phyloP scores from a whole-genome alignment of 495 filamentous ascomycete genomes.

The Aspergillus diversus region DNA sequence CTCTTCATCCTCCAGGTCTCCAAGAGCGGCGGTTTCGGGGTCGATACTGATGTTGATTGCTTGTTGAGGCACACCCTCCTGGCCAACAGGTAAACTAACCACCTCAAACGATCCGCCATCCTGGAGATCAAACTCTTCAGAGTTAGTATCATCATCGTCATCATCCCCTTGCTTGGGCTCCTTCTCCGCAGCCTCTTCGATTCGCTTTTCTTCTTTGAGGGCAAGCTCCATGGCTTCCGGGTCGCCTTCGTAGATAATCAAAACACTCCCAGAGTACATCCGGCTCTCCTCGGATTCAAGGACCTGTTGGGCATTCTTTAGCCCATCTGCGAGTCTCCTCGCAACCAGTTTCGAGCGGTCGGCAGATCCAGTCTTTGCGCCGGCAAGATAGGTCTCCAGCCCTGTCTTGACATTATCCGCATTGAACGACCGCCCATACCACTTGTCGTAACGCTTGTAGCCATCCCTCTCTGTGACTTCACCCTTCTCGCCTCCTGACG shows the following conservation, averaged over 20 bases:
- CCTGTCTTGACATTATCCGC: conserved; percentile 71
- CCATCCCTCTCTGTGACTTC: conserved; percentile 52
- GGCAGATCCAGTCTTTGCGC: conserved; percentile 56
- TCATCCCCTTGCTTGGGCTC: conserved; percentile 36
- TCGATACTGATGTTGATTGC: conserved; percentile 48
- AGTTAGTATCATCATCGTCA: conserved; percentile 47
- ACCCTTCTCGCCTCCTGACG: conserved; percentile 38
- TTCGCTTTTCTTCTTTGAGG: conserved; percentile 62
- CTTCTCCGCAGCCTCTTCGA: conserved; percentile 24
- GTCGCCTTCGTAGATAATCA: conserved; percentile 94
- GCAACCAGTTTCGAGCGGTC: conserved; percentile 61
- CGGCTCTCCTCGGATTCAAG: conserved; percentile 80
- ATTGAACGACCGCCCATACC: conserved; percentile 78
- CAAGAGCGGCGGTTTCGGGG: conserved; percentile 34
- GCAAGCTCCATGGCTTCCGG: conserved; percentile 65
- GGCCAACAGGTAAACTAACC: conserved; percentile 35
- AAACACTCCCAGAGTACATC: conserved; percentile 90
- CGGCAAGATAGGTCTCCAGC: conserved; percentile 75
- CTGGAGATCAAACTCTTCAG: conserved; percentile 52
- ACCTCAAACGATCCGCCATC: conserved; percentile 40
- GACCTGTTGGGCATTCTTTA: conserved; percentile 63
- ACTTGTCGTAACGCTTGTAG: conserved; percentile 82
- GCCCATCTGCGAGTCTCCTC: conserved; percentile 65
- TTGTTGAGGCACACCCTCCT: conserved; percentile 32
- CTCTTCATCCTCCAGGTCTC: conserved; percentile 59